Percentiles rank a stretch among this genome's conserved stretches.
These are phyloP conservation scores for Solanum arcanum DNA, from an alignment of 257 asterid genomes.

Conservation along the genomic window DNA sequence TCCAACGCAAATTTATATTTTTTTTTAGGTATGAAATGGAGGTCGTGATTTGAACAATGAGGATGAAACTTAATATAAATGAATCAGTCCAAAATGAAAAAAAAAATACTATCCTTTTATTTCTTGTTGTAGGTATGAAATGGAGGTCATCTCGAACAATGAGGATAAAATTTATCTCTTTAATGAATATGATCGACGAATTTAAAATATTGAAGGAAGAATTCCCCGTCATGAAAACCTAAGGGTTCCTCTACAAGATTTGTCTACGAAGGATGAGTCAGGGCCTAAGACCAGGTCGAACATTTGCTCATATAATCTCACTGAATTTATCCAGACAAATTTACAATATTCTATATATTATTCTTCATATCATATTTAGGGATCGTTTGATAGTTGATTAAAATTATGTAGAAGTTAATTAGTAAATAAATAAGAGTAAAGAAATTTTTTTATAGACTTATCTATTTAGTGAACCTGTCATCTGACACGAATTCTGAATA, in stretches of 20 bases:
- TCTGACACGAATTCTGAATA: not conserved
- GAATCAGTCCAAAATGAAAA: not conserved
- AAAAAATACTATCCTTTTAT: not conserved
- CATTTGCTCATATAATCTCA: no score
- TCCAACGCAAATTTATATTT: no score
- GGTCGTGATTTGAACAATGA: not conserved
- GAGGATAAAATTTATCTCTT: not conserved
- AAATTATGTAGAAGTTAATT: no score
- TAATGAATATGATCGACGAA: not conserved
- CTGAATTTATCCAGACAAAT: no score
- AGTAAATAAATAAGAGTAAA: no score
- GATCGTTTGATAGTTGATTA: not conserved
- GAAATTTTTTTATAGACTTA: no score
- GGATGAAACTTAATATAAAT: not conserved
- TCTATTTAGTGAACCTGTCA: no score
- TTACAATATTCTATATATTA: no score
- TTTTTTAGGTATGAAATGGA: not conserved
- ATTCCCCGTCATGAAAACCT: rapidly evolving
- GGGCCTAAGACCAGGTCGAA: no score
- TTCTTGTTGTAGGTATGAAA: not conserved
- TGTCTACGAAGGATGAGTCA: not conserved
- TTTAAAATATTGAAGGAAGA: not conserved
- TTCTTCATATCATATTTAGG: no score
- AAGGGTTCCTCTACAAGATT: not conserved
- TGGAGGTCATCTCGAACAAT: not conserved